These are phyloP conservation scores for Crithidia acanthocephali DNA, from an alignment of 208 protist genomes.

Conservation along the genomic window DNA sequence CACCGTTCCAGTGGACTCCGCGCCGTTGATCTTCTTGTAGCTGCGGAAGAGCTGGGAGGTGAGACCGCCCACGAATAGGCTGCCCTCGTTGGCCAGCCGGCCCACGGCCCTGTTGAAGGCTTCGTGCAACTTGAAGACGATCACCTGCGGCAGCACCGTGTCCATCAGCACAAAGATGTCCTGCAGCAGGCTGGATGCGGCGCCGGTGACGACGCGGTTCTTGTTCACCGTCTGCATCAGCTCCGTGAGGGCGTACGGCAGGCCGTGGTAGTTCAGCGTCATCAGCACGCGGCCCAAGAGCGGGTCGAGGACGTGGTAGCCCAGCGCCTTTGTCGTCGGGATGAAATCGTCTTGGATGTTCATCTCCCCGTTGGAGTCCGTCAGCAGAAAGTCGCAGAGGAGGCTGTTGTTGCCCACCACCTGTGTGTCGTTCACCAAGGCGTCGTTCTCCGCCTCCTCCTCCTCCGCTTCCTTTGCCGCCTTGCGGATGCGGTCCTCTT, in stretches of 20 bases:
- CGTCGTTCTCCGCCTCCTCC: constrained; percentile 20
- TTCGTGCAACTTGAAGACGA: constrained; percentile 78
- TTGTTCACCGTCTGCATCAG: constrained; percentile 58
- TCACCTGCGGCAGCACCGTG: constrained; percentile 77
- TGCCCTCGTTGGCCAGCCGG: constrained; percentile 55
- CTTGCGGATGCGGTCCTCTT: constrained; percentile 60
- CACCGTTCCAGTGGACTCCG: constrained; percentile 13
- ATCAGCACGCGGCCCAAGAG: constrained; percentile 78
- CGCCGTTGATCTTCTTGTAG: constrained; percentile 37
- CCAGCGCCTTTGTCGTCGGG: constrained; percentile 84
- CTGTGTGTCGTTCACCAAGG: constrained; percentile 13
- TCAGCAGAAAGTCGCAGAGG: constrained; percentile 24
- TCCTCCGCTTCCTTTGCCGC: constrained; percentile 31
- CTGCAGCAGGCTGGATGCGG: constrained; percentile 78
- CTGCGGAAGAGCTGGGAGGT: constrained; percentile 65
- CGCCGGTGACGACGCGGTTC: constrained; percentile 51
- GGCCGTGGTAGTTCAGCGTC: constrained; percentile 76
- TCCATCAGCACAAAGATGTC: constrained; percentile 90
- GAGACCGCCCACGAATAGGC: constrained; percentile 68
- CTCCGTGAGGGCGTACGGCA: constrained; percentile 82
- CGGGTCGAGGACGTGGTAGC: constrained; percentile 85
- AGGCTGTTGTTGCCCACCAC: constrained; percentile 30
- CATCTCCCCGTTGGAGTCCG: constrained; percentile 28
- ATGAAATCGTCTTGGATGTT: constrained; percentile 52
- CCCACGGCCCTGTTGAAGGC: constrained; percentile 79